A percentile compares a stretch with the other conserved stretches of the same genome.
Conservation (phyloP, 331 rosid species). For the Telfairia occidentalis region DNA sequence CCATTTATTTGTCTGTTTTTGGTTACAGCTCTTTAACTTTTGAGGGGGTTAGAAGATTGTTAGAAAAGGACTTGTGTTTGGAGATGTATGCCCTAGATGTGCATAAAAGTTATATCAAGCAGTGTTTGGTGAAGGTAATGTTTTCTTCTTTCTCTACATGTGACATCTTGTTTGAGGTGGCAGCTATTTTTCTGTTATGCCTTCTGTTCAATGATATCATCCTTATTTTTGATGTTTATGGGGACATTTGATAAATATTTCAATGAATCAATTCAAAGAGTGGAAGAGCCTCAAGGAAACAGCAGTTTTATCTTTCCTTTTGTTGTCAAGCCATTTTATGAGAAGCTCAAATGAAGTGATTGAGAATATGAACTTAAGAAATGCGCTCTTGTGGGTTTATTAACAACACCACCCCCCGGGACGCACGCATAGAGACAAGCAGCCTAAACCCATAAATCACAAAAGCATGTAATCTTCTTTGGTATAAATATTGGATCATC, state of each 20-base stretch:
- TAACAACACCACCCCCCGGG: too few relatives aligned
- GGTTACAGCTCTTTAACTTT: conserved; percentile 78
- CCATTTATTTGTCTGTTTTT: conserved; percentile 1
- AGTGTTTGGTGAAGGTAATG: conserved; percentile 58
- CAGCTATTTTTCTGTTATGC: neutral
- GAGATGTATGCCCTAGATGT: conserved; percentile 56
- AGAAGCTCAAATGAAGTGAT: neutral
- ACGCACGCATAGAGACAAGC: too few relatives aligned
- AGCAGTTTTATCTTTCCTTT: neutral
- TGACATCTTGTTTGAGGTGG: neutral
- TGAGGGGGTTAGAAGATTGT: conserved; percentile 84
- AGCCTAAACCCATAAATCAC: neutral
- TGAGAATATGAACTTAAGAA: neutral
- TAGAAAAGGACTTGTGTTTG: conserved; percentile 74
- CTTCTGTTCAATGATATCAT: neutral
- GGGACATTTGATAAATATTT: neutral
- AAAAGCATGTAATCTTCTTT: neutral
- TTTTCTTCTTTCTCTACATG: neutral
- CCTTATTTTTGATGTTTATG: neutral
- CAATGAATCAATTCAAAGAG: neutral
- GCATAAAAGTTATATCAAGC: conserved; percentile 74
- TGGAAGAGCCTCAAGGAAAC: neutral
- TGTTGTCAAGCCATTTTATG: neutral
- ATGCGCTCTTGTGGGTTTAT: neutral
- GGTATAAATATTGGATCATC: neutral